Conservation (phyloP, 1,139 yeast genomes). For the Hyphopichia buzzinii region DNA sequence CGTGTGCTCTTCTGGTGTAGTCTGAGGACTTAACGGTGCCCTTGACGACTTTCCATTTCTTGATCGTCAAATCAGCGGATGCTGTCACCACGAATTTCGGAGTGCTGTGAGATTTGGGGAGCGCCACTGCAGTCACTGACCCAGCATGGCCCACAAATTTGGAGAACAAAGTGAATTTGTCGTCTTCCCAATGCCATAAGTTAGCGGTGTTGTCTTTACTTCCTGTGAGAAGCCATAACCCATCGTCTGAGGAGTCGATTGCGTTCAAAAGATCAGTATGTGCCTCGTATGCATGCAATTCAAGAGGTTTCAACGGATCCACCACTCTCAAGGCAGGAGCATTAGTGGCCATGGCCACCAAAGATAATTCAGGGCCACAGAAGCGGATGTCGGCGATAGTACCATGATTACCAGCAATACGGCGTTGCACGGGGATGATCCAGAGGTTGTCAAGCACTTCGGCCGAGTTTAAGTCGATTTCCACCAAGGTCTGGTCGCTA, state of each 20-base stretch:
- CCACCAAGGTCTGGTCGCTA: slow-evolving; percentile 81
- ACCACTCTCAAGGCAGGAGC: slow-evolving; percentile 86
- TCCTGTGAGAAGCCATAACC: slow-evolving; percentile 86
- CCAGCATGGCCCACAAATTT: slow-evolving; percentile 84
- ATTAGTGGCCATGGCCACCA: slow-evolving; percentile 85
- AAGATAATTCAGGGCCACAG: slow-evolving; percentile 59
- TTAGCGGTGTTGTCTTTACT: slow-evolving; percentile 88
- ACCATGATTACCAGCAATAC: slow-evolving; percentile 92
- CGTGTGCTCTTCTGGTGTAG: slow-evolving; percentile 94
- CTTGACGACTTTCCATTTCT: slow-evolving; percentile 79
- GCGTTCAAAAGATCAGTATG: slow-evolving; percentile 84
- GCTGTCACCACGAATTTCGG: slow-evolving; percentile 84
- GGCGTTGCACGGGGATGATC: slow-evolving; percentile 44
- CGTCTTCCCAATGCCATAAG: slow-evolving; percentile 64
- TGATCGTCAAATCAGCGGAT: slow-evolving; percentile 84
- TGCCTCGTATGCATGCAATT: slow-evolving; percentile 67
- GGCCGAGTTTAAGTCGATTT: slow-evolving; percentile 36
- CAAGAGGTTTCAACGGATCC: slow-evolving; percentile 55
- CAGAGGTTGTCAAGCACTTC: slow-evolving; percentile 20
- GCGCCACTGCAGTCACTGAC: slow-evolving; percentile 76
- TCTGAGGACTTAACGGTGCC: slow-evolving; percentile 50
- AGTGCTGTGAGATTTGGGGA: slow-evolving; percentile 52
- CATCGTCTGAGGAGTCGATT: slow-evolving; percentile 74
- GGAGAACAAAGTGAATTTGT: slow-evolving; percentile 53
- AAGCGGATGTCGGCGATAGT: slow-evolving; percentile 86